Percentiles rank a stretch among this genome's conserved stretches.
Conservation (phyloP, 1,139 yeast genomes). For the Suhomyces bribrorum region DNA sequence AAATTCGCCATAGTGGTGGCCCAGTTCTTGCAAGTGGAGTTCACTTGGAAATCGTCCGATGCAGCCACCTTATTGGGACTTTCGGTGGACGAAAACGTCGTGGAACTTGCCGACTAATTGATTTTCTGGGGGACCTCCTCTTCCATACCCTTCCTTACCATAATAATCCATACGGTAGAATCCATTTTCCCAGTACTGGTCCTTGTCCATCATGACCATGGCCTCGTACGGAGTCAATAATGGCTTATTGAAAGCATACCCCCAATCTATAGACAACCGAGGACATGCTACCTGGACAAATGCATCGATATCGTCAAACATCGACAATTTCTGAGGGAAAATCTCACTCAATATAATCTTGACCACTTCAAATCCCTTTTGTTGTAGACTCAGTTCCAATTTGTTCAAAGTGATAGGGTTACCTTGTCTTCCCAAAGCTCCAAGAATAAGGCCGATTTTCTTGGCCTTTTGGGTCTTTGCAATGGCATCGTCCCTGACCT, state of each 20-base stretch:
- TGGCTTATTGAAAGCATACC: slow-evolving; percentile 93
- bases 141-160: slow-evolving; percentile 86
- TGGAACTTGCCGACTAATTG: too few species aligned
- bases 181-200: slow-evolving; percentile 62
- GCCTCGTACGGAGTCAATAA: slow-evolving; percentile 94
- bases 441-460: slow-evolving; percentile 81
- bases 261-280: slow-evolving; percentile 96
- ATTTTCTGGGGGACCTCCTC: slow-evolving; percentile 71
- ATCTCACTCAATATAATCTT: slow-evolving; percentile 88
- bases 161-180: slow-evolving; percentile 97
- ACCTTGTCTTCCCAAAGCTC: slow-evolving; percentile 98
- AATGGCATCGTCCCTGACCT: slow-evolving; percentile 75
- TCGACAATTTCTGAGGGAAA: slow-evolving; percentile 89
- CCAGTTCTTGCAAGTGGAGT: slow-evolving; percentile 42
- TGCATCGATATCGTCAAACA: slow-evolving; percentile 91
- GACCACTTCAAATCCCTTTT: slow-evolving; percentile 66
- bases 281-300: slow-evolving; percentile 99
- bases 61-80: slow-evolving; percentile 68
- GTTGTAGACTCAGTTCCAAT: slow-evolving; percentile 54
- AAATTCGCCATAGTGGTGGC: slow-evolving; percentile 43
- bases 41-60: slow-evolving; percentile 58
- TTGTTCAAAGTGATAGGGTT: slow-evolving; percentile 72
- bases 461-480: slow-evolving; percentile 53
- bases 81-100: too few species aligned
- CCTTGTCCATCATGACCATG: slow-evolving; percentile 81